These are phyloP conservation scores for Suhomyces coccinellae DNA, from an alignment of 1,139 yeast species.

Conservation along the genomic window DNA sequence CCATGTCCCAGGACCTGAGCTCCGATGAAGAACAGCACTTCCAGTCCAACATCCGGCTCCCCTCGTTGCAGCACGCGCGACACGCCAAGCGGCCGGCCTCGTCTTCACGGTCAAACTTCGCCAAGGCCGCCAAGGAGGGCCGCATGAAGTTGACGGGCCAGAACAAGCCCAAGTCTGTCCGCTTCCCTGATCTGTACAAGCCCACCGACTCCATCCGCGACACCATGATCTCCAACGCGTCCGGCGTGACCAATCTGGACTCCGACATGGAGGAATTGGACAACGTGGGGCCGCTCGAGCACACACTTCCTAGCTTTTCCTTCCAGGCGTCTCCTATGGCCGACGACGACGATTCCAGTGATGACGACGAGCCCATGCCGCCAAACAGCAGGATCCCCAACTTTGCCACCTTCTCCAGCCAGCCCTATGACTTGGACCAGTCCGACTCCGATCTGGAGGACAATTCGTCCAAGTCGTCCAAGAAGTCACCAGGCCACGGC, in stretches of 20 bases:
- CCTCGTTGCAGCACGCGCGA: constrained; percentile 21
- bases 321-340: constrained; percentile 8
- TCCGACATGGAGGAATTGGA: constrained; percentile 19
- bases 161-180: constrained; percentile 21
- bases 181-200: constrained; percentile 33
- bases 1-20: constrained; percentile 6
- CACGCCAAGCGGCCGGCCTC: constrained; percentile 20
- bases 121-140: constrained; percentile 36
- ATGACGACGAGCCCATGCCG: constrained; percentile 9
- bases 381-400: constrained; percentile 7
- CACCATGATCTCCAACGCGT: constrained; percentile 27
- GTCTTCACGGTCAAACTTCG: constrained; percentile 25
- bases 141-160: constrained; percentile 17
- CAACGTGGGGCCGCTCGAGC: constrained; percentile 8
- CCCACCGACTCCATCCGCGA: constrained; percentile 29
- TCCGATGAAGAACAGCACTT: constrained; percentile 12
- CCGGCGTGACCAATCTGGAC: constrained; percentile 26
- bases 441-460: constrained; percentile 16
- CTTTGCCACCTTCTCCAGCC: constrained; percentile 6
- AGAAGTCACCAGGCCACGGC: constrained; percentile 3
- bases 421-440: constrained; percentile 8
- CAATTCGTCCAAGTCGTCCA: constrained; percentile 7
- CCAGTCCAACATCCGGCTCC: constrained; percentile 30
- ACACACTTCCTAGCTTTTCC: constrained; percentile 21
- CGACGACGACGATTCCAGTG: constrained; percentile 8